These are phyloP conservation scores for Hyaloscypha hepaticicola DNA, from an alignment of 495 filamentous ascomycete species.

Conservation along the genomic window DNA sequence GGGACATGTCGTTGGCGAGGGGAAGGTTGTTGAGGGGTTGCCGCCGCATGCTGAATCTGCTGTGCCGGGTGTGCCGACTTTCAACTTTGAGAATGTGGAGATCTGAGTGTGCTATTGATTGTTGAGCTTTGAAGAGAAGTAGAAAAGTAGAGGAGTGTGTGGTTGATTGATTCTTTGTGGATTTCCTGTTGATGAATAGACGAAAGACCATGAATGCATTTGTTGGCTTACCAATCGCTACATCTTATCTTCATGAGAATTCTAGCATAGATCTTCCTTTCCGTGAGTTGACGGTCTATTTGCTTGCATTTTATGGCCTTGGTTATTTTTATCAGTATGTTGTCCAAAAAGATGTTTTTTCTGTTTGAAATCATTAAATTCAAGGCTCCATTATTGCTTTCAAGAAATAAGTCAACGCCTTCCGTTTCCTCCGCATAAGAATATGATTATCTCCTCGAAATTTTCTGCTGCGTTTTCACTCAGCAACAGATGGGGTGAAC, in stretches of 20 bases:
- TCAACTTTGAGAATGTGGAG: slow-evolving; percentile 71
- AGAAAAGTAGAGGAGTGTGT: not conserved
- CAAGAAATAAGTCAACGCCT: no score
- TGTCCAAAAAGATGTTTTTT: no score
- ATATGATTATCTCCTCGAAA: no score
- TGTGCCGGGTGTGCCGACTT: slow-evolving; percentile 76
- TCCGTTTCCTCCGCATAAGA: no score
- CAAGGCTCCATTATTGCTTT: no score
- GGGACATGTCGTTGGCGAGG: slow-evolving; percentile 51
- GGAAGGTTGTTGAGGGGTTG: slow-evolving; percentile 55
- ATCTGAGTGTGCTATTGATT: slow-evolving; percentile 4
- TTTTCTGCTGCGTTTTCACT: no score
- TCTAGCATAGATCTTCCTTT: not conserved
- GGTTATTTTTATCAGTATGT: no score
- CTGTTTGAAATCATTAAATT: no score
- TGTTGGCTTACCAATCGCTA: not conserved
- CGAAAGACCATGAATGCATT: not conserved
- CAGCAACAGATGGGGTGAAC: no score
- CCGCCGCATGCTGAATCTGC: slow-evolving; percentile 61
- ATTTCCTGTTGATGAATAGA: not conserved
- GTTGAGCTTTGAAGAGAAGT: not conserved
- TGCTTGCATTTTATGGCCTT: not conserved
- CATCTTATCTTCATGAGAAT: not conserved
- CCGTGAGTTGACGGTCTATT: not conserved
- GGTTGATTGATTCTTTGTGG: not conserved